Percentiles rank a stretch among this genome's conserved stretches.
Conservation (phyloP, 139 green algal genomes). For the Nannochloris sp. region DNA sequence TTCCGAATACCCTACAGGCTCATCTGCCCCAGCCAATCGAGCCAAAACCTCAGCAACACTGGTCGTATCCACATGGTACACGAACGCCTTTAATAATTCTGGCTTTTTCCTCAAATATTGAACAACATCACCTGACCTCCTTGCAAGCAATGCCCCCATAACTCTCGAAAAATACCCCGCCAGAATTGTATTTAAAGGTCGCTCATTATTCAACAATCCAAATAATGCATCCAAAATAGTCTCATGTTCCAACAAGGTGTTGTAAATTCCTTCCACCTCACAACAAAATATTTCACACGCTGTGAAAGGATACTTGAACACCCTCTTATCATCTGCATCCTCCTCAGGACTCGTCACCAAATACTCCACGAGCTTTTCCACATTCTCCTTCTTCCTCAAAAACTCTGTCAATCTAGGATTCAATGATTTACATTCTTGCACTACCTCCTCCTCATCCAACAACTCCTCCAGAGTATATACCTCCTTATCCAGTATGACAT, state of each 20-base stretch:
- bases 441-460: constrained; percentile 88
- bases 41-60: constrained; percentile 74
- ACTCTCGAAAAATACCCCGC: constrained; percentile 91
- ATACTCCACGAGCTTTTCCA: constrained; percentile 70
- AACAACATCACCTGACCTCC: constrained; percentile 51
- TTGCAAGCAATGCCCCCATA: constrained; percentile 62
- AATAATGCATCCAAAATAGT: constrained; percentile 76
- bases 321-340: constrained; percentile 46
- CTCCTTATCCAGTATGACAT: constrained; percentile 83
- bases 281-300: constrained; percentile 96
- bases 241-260: constrained; percentile 70
- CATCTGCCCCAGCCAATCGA: constrained; percentile 74
- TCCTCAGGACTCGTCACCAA: constrained; percentile 39
- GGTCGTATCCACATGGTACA: constrained; percentile 68
- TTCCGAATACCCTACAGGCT: constrained; percentile 40
- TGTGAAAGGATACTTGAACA: constrained; percentile 92
- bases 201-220: constrained; percentile 44
- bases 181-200: constrained; percentile 60
- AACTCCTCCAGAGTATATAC: constrained; percentile 85
- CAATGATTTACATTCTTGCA: constrained; percentile 87
- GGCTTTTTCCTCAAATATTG: constrained; percentile 50
- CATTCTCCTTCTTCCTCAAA: constrained; percentile 49
- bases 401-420: constrained; percentile 79
- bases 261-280: constrained; percentile 90
- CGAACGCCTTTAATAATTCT: constrained; percentile 28